Conservation (phyloP, 129 eudicot genomes). For the Ambrosia artemisiifolia region DNA sequence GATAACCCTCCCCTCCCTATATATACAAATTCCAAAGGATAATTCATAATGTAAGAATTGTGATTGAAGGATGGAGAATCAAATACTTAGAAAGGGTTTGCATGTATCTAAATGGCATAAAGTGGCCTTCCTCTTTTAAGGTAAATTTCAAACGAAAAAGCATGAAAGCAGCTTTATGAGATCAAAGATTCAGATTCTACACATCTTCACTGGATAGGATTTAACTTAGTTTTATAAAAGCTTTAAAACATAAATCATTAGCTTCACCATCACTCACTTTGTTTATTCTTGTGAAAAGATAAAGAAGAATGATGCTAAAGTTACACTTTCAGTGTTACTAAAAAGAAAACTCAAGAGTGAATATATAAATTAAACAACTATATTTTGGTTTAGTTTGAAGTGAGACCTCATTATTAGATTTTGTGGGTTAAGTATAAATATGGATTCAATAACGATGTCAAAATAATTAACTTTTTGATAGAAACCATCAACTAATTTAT, state of each 20-base stretch:
- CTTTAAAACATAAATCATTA: constrained; percentile 7
- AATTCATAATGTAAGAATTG: too few relatives aligned
- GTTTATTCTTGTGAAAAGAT: neutral
- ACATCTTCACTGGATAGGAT: constrained; percentile 33
- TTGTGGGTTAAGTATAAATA: too few relatives aligned
- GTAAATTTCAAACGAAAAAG: constrained; percentile 20
- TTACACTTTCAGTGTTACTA: constrained; percentile 6
- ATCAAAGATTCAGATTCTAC: constrained; percentile 36
- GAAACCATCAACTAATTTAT: too few relatives aligned
- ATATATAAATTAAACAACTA: too few relatives aligned
- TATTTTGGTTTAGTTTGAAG: too few relatives aligned
- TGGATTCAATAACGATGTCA: too few relatives aligned
- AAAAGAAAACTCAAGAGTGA: neutral
- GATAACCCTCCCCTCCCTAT: too few relatives aligned
- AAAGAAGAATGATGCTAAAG: constrained; percentile 5
- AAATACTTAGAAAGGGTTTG: constrained; percentile 11
- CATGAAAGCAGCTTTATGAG: constrained; percentile 19
- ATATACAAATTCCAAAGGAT: too few relatives aligned
- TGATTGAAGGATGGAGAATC: neutral
- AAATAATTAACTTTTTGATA: too few relatives aligned
- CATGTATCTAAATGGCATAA: constrained; percentile 25
- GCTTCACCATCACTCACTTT: constrained; percentile 28
- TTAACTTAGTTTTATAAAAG: constrained; percentile 14
- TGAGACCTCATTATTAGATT: too few relatives aligned
- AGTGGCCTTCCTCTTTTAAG: constrained; percentile 28